Conservation (phyloP, 495 filamentous ascomycete genomes). For the Lasiosphaeriaceae sp. region DNA sequence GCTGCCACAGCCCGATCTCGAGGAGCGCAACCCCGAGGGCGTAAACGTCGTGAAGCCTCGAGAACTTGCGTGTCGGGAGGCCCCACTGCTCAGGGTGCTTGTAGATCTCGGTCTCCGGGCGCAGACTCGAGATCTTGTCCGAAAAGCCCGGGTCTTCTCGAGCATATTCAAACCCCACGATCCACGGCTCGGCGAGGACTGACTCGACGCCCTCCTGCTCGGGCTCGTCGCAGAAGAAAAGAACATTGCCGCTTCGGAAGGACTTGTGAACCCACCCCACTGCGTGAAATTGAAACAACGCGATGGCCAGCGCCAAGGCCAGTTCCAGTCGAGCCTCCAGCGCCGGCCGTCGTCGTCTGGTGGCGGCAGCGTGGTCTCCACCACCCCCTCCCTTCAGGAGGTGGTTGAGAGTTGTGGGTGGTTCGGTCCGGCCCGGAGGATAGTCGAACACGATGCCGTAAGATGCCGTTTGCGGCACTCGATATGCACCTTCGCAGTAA, state of each 20-base stretch:
- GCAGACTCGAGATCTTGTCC: neutral
- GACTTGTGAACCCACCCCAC: conserved; percentile 8
- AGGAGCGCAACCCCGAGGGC: conserved; percentile 7
- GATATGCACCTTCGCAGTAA: no score
- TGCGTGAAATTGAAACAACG: neutral
- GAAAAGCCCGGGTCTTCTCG: conserved; percentile 1
- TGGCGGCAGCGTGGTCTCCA: no score
- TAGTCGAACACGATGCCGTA: no score
- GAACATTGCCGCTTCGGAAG: conserved; percentile 2
- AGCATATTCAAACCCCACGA: conserved; percentile 7
- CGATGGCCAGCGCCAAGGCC: neutral
- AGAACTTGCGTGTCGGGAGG: conserved; percentile 1
- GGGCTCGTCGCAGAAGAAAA: neutral
- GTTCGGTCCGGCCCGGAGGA: no score
- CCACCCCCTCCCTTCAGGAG: no score
- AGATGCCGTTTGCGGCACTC: no score
- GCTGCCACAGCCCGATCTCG: conserved; percentile 8
- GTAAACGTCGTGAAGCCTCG: conserved; percentile 9
- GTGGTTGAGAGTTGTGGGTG: no score
- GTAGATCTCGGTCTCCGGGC: conserved; percentile 1
- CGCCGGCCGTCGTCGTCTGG: no score
- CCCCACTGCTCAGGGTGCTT: neutral
- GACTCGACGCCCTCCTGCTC: neutral
- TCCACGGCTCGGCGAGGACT: neutral
- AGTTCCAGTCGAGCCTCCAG: neutral